Percentiles rank a stretch among this genome's conserved stretches.
Evolutionary conservation across 2,329 filamentous ascomycete species (phyloP).

Genomic region (Amesomyces nigricolor): DNA sequence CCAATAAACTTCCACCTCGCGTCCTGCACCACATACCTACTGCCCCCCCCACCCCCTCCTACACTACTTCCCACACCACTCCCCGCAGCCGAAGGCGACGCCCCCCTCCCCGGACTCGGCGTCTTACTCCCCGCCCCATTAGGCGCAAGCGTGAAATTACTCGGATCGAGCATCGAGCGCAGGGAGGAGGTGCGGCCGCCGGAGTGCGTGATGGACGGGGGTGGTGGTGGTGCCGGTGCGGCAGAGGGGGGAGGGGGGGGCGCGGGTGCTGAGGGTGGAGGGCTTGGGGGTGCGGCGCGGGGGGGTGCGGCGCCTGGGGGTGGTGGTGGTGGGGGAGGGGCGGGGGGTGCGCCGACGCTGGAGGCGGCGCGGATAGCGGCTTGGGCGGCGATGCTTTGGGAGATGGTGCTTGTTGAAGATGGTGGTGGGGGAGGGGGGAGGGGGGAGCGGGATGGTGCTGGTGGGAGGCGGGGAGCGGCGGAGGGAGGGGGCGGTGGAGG

Average conservation of each 20-base stretch:
- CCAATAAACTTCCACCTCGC: constrained; percentile 80
- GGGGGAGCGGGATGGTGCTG: constrained; percentile 27
- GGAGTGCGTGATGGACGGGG: constrained; percentile 31
- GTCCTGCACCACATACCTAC: constrained; percentile 63
- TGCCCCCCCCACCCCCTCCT: constrained; percentile 20
- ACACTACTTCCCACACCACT: neutral
- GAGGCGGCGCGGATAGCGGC: constrained; percentile 36
- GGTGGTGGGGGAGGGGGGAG: constrained; percentile 36
- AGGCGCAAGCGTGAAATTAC: constrained; percentile 64
- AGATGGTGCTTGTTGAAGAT: constrained; percentile 29
- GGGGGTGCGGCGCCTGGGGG: constrained; percentile 28
- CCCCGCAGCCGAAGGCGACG: constrained; percentile 30
- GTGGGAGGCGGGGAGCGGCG: constrained; percentile 40
- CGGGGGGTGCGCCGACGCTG: constrained; percentile 26
- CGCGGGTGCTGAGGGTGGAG: constrained; percentile 34
- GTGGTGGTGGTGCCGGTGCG: constrained; percentile 31
- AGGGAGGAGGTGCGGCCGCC: constrained; percentile 40
- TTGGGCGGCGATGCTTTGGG: constrained; percentile 36
- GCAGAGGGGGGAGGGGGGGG: constrained; percentile 39
- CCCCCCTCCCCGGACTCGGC: constrained; percentile 41
- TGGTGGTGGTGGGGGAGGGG: constrained; percentile 36
- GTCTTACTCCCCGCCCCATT: constrained; percentile 51
- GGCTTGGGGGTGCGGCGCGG: constrained; percentile 14
- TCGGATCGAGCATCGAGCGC: constrained; percentile 65
- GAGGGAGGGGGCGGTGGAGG: constrained; percentile 42